Evolutionary conservation across 108 stramenopile genomes (phyloP).

Genomic region (Skeletonema grethae): DNA sequence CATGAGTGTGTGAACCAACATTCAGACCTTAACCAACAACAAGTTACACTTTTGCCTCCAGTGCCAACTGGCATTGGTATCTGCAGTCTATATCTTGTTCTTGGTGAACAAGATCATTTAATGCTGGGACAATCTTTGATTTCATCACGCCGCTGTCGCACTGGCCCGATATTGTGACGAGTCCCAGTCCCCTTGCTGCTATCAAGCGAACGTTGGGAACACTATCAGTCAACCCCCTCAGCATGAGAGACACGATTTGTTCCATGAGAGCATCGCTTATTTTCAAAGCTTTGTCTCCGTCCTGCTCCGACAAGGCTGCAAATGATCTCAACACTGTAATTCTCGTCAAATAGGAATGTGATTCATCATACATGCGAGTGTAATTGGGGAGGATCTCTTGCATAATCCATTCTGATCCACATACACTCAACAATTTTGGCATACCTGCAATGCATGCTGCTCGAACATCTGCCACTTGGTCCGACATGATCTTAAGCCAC

Average conservation of each 20-base stretch:
- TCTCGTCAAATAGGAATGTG: slow-evolving; percentile 73
- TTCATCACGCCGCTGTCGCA: slow-evolving; percentile 42
- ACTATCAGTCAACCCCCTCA: slow-evolving; percentile 71
- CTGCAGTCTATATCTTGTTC: slow-evolving; percentile 57
- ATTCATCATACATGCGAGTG: slow-evolving; percentile 72
- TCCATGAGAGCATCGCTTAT: slow-evolving; percentile 61
- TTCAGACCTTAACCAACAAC: slow-evolving; percentile 2
- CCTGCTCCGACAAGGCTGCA: slow-evolving; percentile 54
- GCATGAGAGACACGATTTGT: slow-evolving; percentile 51
- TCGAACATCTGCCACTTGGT: slow-evolving; percentile 83
- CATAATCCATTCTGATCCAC: slow-evolving; percentile 80
- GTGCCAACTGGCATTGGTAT: slow-evolving; percentile 46
- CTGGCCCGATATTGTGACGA: slow-evolving; percentile 34
- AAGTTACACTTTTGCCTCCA: slow-evolving; percentile 35
- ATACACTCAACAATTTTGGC: slow-evolving; percentile 69
- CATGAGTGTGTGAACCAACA: neutral
- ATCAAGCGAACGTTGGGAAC: slow-evolving; percentile 91
- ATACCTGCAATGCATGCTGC: slow-evolving; percentile 75
- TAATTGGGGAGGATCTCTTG: slow-evolving; percentile 73
- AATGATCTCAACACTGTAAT: slow-evolving; percentile 80
- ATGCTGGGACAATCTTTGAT: slow-evolving; percentile 45
- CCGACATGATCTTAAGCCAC: slow-evolving; percentile 82
- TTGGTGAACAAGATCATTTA: slow-evolving; percentile 35
- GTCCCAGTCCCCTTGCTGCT: slow-evolving; percentile 72
- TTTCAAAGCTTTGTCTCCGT: slow-evolving; percentile 35